Evolutionary conservation across 108 stramenopile species (phyloP).

Genomic region (Pseudonitzschia multiseries): DNA sequence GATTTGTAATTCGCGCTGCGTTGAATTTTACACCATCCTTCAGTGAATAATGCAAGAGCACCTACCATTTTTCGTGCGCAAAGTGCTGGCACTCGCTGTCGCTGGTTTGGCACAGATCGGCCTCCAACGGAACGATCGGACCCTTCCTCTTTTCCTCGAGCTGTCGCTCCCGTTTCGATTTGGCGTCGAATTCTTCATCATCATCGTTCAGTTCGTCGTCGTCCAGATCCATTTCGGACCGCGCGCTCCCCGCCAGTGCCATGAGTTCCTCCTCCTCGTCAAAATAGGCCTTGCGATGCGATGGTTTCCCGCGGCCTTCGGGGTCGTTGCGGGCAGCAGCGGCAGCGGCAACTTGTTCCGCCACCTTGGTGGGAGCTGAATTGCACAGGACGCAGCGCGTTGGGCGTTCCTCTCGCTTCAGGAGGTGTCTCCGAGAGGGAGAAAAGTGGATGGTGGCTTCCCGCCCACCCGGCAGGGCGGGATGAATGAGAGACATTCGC

Average conservation of each 20-base stretch:
- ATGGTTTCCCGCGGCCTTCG: conserved; percentile 6
- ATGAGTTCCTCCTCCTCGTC: conserved; percentile 4
- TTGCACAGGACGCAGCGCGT: conserved; percentile 33
- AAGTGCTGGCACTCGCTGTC: conserved; percentile 11
- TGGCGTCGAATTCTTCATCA: background rate
- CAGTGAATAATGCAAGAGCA: background rate
- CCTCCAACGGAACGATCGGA: background rate
- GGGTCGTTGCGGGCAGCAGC: background rate
- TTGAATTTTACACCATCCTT: background rate
- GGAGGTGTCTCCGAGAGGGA: conserved; percentile 10
- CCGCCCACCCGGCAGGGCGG: background rate
- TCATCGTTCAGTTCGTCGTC: background rate
- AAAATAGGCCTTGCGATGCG: conserved; percentile 28
- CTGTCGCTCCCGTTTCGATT: background rate
- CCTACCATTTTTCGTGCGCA: conserved; percentile 30
- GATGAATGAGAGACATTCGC: conserved; percentile 17
- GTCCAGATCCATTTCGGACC: background rate
- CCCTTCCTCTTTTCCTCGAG: background rate
- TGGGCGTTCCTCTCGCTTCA: conserved; percentile 29
- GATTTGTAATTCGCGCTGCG: too few relatives aligned
- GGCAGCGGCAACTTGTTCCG: conserved; percentile 14
- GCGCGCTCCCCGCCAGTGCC: background rate
- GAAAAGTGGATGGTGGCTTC: background rate
- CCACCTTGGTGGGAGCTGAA: conserved; percentile 24
- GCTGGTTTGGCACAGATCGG: conserved; percentile 2